Evolutionary conservation across 192 early-diverging fungal species (phyloP).

Genomic region (Linnemannia exigua): DNA sequence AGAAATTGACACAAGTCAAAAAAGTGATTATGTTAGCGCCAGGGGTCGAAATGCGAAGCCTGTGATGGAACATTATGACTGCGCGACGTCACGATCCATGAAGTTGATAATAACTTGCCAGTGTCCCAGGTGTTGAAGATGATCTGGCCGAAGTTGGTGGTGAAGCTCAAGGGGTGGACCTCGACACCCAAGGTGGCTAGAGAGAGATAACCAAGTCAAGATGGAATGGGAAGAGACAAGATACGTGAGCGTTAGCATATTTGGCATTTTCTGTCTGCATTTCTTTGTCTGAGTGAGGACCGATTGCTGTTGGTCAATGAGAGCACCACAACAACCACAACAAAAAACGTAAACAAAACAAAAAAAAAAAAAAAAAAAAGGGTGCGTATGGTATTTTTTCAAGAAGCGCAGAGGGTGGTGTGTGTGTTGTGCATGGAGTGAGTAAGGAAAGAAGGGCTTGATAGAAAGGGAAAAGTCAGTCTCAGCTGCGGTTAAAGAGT

Average conservation of each 20-base stretch:
- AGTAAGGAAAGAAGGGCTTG: background rate
- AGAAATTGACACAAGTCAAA: background rate
- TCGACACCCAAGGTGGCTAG: slow-evolving; percentile 99
- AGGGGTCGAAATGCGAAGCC: background rate
- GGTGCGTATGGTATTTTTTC: background rate
- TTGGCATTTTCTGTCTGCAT: background rate
- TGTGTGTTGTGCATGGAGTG: background rate
- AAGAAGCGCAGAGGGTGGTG: background rate
- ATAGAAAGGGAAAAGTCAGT: no score
- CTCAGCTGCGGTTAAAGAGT: no score
- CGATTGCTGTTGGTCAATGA: background rate
- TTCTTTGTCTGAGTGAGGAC: background rate
- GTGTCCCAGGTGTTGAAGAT: slow-evolving; percentile 99
- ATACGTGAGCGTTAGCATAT: slow-evolving; percentile 1
- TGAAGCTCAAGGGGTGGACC: slow-evolving; percentile 98
- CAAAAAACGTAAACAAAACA: background rate
- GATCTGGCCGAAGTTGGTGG: slow-evolving; percentile 97
- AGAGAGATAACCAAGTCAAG: background rate
- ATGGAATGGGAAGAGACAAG: background rate
- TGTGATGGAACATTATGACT: background rate
- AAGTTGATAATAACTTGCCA: slow-evolving; percentile 20
- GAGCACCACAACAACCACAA: background rate
- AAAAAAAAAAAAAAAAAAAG: background rate
- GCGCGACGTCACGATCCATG: slow-evolving; percentile 5
- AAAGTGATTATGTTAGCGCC: background rate